Evolutionary conservation across 768 basidiomycete species (phyloP).

Genomic region (Mycena metata): DNA sequence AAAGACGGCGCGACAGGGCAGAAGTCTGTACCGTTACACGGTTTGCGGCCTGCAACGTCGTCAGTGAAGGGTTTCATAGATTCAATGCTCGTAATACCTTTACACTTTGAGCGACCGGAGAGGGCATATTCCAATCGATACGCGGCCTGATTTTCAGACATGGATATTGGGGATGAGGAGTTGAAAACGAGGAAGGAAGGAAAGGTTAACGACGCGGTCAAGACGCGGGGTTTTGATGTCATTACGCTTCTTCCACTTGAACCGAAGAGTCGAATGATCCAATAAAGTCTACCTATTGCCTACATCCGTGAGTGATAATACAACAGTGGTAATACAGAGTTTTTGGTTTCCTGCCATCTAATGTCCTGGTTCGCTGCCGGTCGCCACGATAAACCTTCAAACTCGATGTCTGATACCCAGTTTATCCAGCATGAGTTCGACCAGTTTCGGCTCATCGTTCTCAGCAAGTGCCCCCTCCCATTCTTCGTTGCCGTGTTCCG

Average conservation of each 20-base stretch:
- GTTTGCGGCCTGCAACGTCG: conserved; percentile 72
- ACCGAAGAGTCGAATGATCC: not conserved
- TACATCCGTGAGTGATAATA: conserved; percentile 1
- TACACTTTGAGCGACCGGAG: conserved; percentile 80
- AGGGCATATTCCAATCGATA: conserved; percentile 86
- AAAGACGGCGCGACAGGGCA: not conserved
- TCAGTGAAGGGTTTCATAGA: no score
- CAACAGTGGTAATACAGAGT: conserved; percentile 3
- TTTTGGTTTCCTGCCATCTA: not conserved
- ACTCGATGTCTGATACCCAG: conserved; percentile 19
- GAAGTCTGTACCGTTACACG: conserved; percentile 71
- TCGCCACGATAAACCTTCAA: not conserved
- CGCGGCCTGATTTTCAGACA: conserved; percentile 63
- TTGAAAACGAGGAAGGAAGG: no score
- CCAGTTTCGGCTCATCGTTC: conserved; percentile 30
- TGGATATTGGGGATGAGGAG: conserved; percentile 32
- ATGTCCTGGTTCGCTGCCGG: no score
- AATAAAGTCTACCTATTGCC: conserved; percentile 5
- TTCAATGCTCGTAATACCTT: conserved; percentile 59
- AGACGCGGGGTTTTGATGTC: no score
- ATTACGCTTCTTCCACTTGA: not conserved
- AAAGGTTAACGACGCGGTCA: no score
- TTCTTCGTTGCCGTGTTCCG: conserved; percentile 33
- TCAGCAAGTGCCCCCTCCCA: conserved; percentile 30
- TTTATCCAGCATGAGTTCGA: conserved; percentile 34